Evolutionary conservation across 2,329 filamentous ascomycete species (phyloP).

Genomic region (Venturia asperata): DNA sequence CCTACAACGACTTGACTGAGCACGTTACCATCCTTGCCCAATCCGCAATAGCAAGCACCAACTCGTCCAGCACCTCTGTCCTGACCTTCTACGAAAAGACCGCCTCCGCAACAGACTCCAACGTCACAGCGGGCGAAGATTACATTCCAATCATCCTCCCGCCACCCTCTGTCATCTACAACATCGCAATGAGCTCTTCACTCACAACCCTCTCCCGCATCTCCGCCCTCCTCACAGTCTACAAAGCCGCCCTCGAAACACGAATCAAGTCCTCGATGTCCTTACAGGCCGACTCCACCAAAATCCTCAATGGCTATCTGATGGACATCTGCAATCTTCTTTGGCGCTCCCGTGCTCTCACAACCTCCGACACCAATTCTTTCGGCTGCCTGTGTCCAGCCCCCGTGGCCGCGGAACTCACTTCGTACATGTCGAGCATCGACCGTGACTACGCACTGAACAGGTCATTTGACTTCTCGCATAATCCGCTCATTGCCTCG

Average conservation of each 20-base stretch:
- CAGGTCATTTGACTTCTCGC: conserved; percentile 41
- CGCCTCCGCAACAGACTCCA: conserved; percentile 49
- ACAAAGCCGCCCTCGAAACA: conserved; percentile 14
- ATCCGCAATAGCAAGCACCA: conserved; percentile 27
- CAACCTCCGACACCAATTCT: conserved; percentile 54
- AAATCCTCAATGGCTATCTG: conserved; percentile 71
- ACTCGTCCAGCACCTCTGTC: conserved; percentile 43
- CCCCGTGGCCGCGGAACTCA: conserved; percentile 36
- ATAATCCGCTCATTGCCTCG: conserved; percentile 40
- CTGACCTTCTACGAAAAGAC: conserved; percentile 64
- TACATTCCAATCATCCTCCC: not conserved
- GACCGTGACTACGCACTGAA: conserved; percentile 35
- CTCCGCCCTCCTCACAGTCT: conserved; percentile 15
- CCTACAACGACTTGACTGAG: conserved; percentile 28
- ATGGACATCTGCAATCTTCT: conserved; percentile 83
- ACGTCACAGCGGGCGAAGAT: not conserved
- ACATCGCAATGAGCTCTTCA: conserved; percentile 6
- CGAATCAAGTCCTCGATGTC: conserved; percentile 26
- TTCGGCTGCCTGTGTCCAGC: conserved; percentile 46
- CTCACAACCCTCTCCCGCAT: conserved; percentile 13
- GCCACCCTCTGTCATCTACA: not conserved
- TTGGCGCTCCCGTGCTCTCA: conserved; percentile 70
- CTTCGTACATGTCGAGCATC: conserved; percentile 37
- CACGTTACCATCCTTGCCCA: conserved; percentile 30
- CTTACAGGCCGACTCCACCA: conserved; percentile 31